A percentile compares a stretch with the other conserved stretches of the same genome.
These are phyloP conservation scores for Trichosporon sp. DNA, from an alignment of 1,284 basidiomycete species.

Conservation along the genomic window DNA sequence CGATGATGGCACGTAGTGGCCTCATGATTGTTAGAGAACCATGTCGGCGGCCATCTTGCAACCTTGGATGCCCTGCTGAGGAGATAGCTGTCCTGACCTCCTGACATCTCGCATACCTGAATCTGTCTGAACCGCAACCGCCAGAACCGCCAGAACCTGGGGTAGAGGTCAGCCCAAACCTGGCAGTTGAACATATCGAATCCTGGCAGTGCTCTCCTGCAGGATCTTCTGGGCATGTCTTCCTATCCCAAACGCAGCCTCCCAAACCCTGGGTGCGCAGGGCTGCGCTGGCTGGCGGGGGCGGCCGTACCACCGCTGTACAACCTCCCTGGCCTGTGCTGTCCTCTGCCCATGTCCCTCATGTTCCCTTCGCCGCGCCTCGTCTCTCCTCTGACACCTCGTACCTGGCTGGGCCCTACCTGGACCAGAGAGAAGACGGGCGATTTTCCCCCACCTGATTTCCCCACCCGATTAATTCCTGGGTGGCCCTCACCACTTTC, in stretches of 20 bases:
- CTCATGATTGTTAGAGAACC: constrained; percentile 12
- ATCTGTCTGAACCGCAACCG: constrained; percentile 19
- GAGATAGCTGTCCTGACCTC: constrained; percentile 6
- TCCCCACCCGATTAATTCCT: constrained; percentile 10
- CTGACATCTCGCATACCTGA: constrained; percentile 19
- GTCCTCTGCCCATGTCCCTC: background rate
- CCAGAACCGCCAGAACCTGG: constrained; percentile 17
- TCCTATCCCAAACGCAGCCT: constrained; percentile 17
- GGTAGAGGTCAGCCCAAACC: background rate
- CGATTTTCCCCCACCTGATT: constrained; percentile 8
- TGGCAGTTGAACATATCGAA: constrained; percentile 15
- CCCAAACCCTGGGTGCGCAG: background rate
- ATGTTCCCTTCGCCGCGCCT: background rate
- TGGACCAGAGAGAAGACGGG: constrained; percentile 3
- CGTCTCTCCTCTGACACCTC: constrained; percentile 11
- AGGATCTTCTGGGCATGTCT: constrained; percentile 16
- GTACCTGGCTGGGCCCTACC: constrained; percentile 6
- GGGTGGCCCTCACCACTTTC: background rate
- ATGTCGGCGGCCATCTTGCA: constrained; percentile 17
- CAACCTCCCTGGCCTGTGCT: background rate
- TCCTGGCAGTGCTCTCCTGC: constrained; percentile 13
- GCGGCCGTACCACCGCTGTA: constrained; percentile 9
- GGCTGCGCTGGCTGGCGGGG: constrained; percentile 1
- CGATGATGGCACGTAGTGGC: constrained; percentile 12
- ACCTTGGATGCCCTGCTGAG: constrained; percentile 7